These are phyloP conservation scores for Sphaerulina musiva DNA, from an alignment of 2,329 filamentous ascomycete species.

Conservation along the genomic window DNA sequence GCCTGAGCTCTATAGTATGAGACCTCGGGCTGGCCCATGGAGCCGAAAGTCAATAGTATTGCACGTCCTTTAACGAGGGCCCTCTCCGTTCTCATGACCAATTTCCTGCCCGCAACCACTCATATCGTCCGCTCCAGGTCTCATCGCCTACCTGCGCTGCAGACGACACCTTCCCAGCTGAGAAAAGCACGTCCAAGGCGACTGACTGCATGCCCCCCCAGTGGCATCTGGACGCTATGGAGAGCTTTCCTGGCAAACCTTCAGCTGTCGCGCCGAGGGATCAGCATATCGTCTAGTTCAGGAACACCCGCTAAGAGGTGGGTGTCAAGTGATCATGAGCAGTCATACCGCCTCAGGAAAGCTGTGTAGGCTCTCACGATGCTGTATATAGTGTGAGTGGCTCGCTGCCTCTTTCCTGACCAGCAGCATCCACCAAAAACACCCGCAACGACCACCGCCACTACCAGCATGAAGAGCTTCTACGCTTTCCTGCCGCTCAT, in stretches of 20 bases:
- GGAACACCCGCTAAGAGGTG: not conserved
- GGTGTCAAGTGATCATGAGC: slow-evolving; percentile 9
- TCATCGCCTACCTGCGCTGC: slow-evolving; percentile 1
- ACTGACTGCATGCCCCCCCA: not conserved
- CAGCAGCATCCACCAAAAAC: not conserved
- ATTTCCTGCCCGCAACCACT: slow-evolving; percentile 8
- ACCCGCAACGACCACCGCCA: not conserved
- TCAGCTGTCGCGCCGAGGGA: slow-evolving; percentile 2
- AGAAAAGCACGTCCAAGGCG: slow-evolving; percentile 3
- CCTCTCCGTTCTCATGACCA: slow-evolving; percentile 5
- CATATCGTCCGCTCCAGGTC: slow-evolving; percentile 5
- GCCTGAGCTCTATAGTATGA: too few species aligned
- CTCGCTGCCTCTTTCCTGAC: not conserved
- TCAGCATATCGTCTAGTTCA: slow-evolving; percentile 1
- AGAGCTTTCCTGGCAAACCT: not conserved
- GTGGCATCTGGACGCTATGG: not conserved
- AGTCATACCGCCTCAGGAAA: not conserved
- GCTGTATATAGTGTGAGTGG: not conserved
- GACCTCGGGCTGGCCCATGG: not conserved
- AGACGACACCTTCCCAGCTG: slow-evolving; percentile 7
- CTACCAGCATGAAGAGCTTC: slow-evolving; percentile 7
- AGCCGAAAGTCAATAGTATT: not conserved
- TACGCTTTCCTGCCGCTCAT: slow-evolving; percentile 11
- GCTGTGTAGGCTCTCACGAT: not conserved
- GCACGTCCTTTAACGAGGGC: not conserved